Conservation (phyloP, 1,284 basidiomycete species). For the Mycena sp. region DNA sequence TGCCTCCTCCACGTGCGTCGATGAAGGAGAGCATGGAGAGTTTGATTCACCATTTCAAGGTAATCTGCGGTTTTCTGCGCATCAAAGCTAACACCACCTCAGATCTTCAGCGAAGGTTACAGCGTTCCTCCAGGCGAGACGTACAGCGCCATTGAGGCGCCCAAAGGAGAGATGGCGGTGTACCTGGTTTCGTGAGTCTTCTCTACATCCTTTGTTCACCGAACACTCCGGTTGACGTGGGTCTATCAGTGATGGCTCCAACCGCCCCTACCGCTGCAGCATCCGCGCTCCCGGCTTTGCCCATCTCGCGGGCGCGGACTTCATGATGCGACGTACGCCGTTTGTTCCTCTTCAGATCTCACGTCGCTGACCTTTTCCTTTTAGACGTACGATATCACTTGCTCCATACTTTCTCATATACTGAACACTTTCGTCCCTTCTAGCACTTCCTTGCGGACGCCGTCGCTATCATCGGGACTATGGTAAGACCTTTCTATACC, state of each 20-base stretch:
- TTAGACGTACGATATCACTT: too few species aligned
- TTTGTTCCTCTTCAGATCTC: background rate
- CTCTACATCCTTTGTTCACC: background rate
- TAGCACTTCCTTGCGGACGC: too few species aligned
- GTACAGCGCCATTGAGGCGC: slow-evolving; percentile 97
- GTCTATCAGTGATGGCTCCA: slow-evolving; percentile 79
- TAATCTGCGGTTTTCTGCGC: slow-evolving; percentile 32
- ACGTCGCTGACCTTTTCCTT: too few species aligned
- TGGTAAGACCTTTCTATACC: background rate
- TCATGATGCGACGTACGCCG: slow-evolving; percentile 75
- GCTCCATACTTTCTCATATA: too few species aligned
- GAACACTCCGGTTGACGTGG: slow-evolving; percentile 3
- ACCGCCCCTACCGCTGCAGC: slow-evolving; percentile 94
- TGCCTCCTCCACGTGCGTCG: slow-evolving; percentile 94
- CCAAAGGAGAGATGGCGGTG: slow-evolving; percentile 98
- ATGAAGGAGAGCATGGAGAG: slow-evolving; percentile 99
- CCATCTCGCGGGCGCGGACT: slow-evolving; percentile 91
- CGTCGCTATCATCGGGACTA: too few species aligned
- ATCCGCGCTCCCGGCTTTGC: slow-evolving; percentile 96
- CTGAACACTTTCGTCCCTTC: too few species aligned
- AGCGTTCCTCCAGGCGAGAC: slow-evolving; percentile 98
- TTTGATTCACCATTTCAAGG: slow-evolving; percentile 98
- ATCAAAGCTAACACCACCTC: slow-evolving; percentile 9
- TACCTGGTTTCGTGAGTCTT: slow-evolving; percentile 86
- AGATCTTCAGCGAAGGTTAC: slow-evolving; percentile 97